Conservation (phyloP, 805 yeast genomes). For the Starmera quercuum region DNA sequence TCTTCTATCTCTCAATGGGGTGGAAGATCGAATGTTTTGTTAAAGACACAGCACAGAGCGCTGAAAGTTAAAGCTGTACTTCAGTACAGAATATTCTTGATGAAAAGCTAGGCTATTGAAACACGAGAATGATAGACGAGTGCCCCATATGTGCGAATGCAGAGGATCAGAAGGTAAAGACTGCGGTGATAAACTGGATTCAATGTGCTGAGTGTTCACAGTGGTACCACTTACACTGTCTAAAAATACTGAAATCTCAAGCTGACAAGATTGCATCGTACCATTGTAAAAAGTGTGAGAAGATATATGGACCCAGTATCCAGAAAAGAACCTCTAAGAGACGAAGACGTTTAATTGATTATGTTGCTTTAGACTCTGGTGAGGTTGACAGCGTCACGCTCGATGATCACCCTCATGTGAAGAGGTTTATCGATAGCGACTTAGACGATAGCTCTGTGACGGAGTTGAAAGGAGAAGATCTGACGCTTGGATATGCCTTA, state of each 20-base stretch:
- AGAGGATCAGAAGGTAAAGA: too few relatives aligned
- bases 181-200: slow-evolving; percentile 2
- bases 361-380: slow-evolving; percentile 74
- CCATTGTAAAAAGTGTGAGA: slow-evolving; percentile 47
- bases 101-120: too few relatives aligned
- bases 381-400: slow-evolving; percentile 38
- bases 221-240: slow-evolving; percentile 38
- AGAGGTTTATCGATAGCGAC: slow-evolving; percentile 14
- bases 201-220: slow-evolving; percentile 1
- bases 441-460: slow-evolving; percentile 13
- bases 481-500: slow-evolving; percentile 30
- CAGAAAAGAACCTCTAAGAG: slow-evolving; percentile 49
- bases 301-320: slow-evolving; percentile 40
- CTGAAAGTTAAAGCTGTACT: too few relatives aligned
- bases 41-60: too few relatives aligned
- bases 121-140: too few relatives aligned
- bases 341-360: slow-evolving; percentile 53
- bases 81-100: too few relatives aligned
- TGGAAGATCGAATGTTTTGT: too few relatives aligned
- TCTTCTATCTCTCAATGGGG: too few relatives aligned
- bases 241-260: slow-evolving; percentile 28
- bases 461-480: slow-evolving; percentile 22
- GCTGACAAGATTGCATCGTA: slow-evolving; percentile 34
- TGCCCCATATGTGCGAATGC: background rate
- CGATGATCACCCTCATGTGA: slow-evolving; percentile 54